Evolutionary conservation across 108 stramenopile genomes (phyloP).

Genomic region (Cyclotella choctawhatcheeana): DNA sequence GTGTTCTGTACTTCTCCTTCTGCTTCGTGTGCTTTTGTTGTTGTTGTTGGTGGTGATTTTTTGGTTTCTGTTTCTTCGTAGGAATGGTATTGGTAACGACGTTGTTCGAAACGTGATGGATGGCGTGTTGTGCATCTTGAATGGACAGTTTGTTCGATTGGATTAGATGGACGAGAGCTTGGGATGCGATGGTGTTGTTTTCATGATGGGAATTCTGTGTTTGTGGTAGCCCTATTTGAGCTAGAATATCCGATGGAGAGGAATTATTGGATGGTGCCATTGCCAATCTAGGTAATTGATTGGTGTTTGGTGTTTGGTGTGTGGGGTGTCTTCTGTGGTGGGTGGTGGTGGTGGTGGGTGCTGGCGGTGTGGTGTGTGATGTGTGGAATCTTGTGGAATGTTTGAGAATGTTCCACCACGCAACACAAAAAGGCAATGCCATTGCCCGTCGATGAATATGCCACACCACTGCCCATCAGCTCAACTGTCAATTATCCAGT

Average conservation of each 20-base stretch:
- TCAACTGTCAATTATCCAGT: no score
- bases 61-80: conserved; percentile 1
- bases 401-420: no score
- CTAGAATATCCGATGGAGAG: background rate
- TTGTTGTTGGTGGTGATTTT: background rate
- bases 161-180: conserved; percentile 22
- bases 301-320: no score
- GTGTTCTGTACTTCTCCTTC: conserved; percentile 33
- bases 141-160: conserved; percentile 26
- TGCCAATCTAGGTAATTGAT: no score
- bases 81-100: background rate
- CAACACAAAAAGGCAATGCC: no score
- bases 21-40: background rate
- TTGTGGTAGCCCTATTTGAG: conserved; percentile 2
- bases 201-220: background rate
- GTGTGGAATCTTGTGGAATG: no score
- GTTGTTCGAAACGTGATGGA: background rate
- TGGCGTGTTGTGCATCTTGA: conserved; percentile 21
- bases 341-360: no score
- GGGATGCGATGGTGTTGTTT: background rate
- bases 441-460: no score
- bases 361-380: no score
- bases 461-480: no score
- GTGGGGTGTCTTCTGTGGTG: no score
- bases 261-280: conserved; percentile 1